These are phyloP conservation scores for Aleurites moluccanus DNA, from an alignment of 441 rosid species.

Conservation along the genomic window DNA sequence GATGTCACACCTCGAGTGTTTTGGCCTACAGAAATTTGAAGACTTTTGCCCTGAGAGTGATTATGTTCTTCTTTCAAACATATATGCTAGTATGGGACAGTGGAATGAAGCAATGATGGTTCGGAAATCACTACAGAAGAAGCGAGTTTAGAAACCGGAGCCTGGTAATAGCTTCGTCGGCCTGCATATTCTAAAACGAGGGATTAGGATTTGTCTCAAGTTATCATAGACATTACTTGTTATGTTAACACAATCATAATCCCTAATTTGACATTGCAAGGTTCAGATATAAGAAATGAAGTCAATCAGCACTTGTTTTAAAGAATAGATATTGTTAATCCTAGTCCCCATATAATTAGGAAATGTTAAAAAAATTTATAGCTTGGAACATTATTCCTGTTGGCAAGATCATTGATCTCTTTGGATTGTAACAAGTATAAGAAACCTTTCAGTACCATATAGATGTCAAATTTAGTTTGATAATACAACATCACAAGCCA, in stretches of 20 bases:
- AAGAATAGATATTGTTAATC: not conserved
- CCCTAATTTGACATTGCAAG: not conserved
- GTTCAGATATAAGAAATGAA: not conserved
- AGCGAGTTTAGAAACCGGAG: slow-evolving; percentile 28
- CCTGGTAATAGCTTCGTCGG: slow-evolving; percentile 36
- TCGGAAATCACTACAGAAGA: slow-evolving; percentile 18
- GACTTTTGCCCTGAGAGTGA: too few relatives aligned
- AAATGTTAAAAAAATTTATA: not conserved
- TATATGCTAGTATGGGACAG: slow-evolving; percentile 19
- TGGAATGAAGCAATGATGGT: slow-evolving; percentile 25
- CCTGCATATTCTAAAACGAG: not conserved
- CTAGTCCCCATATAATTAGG: too few relatives aligned
- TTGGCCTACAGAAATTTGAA: too few relatives aligned
- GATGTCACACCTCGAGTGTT: too few relatives aligned
- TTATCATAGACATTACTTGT: not conserved
- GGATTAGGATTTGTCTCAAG: not conserved
- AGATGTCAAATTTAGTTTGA: not conserved
- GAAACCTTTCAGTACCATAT: not conserved
- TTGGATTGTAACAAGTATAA: not conserved
- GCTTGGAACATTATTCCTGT: not conserved
- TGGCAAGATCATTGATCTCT: not conserved
- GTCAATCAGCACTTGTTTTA: not conserved
- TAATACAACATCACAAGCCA: not conserved
- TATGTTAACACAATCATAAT: not conserved
- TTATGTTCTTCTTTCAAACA: slow-evolving; percentile 25